Conservation (phyloP, 306 rosid species). For the Vigna hirtella region DNA sequence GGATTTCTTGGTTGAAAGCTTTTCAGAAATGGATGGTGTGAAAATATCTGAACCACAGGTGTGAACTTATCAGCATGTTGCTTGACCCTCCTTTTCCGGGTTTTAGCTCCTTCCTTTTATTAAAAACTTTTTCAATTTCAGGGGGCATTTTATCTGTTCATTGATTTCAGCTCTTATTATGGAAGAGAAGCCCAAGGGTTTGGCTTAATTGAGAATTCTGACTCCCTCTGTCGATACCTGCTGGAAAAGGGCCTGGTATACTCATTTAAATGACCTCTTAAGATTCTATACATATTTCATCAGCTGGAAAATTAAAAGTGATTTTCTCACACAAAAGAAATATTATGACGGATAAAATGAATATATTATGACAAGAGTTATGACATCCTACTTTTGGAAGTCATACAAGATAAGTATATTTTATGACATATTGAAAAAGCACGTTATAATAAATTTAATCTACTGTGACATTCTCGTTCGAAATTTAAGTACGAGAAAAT, state of each 20-base stretch:
- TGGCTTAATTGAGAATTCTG: conserved; percentile 72
- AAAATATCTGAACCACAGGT: conserved; percentile 81
- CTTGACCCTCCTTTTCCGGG: background rate
- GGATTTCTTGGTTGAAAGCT: conserved; percentile 78
- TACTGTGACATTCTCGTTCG: too few species aligned
- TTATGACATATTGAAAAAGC: too few species aligned
- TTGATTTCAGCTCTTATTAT: conserved; percentile 79
- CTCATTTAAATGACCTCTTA: background rate
- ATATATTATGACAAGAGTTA: too few species aligned
- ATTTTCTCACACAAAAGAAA: too few species aligned
- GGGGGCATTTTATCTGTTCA: conserved; percentile 95
- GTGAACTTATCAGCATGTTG: background rate
- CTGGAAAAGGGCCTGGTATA: conserved; percentile 82
- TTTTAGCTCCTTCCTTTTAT: background rate
- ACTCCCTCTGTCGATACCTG: conserved; percentile 75
- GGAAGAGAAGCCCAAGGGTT: conserved; percentile 81
- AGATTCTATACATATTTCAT: background rate
- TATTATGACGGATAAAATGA: too few species aligned
- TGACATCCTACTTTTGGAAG: too few species aligned
- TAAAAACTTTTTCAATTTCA: conserved; percentile 45
- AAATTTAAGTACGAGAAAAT: too few species aligned
- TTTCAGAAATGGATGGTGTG: conserved; percentile 69
- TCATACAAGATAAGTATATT: too few species aligned
- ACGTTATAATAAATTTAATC: too few species aligned
- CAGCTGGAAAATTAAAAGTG: too few species aligned